A percentile compares a stretch with the other conserved stretches of the same genome.
phyloP scores from a whole-genome alignment of 768 basidiomycete genomes.

The Trametes sanguinea region DNA sequence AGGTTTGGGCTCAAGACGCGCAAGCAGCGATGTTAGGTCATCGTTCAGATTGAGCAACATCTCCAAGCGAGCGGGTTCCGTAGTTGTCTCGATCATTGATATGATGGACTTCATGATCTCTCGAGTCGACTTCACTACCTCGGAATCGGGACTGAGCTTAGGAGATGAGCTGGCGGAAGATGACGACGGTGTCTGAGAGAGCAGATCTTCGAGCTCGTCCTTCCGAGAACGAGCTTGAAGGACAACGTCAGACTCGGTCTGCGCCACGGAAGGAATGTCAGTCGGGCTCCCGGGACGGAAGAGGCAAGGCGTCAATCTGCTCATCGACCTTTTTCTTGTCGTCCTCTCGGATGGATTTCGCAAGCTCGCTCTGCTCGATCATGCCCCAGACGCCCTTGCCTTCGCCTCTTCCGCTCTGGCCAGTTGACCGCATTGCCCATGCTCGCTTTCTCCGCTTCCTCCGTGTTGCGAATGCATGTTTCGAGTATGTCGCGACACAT shows the following conservation, averaged over 20 bases:
- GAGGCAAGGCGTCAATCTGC: slow-evolving; percentile 22
- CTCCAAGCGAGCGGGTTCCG: slow-evolving; percentile 62
- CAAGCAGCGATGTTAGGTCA: slow-evolving; percentile 57
- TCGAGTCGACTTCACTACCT: slow-evolving; percentile 51
- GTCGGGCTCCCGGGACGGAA: slow-evolving; percentile 21
- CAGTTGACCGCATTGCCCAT: slow-evolving; percentile 27
- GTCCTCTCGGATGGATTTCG: slow-evolving; percentile 61
- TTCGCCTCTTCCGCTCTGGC: slow-evolving; percentile 50
- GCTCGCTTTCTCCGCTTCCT: slow-evolving; percentile 63
- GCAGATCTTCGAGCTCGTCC: slow-evolving; percentile 31
- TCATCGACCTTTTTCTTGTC: slow-evolving; percentile 57
- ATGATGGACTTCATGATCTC: slow-evolving; percentile 55
- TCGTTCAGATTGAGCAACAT: slow-evolving; percentile 76
- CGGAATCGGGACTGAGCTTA: slow-evolving; percentile 30
- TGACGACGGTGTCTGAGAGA: slow-evolving; percentile 27
- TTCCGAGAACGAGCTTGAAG: slow-evolving; percentile 44
- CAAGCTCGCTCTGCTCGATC: slow-evolving; percentile 85
- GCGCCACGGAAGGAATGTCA: slow-evolving; percentile 28
- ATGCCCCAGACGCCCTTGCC: slow-evolving; percentile 79
- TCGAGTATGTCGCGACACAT: slow-evolving; percentile 90
- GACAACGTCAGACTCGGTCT: slow-evolving; percentile 47
- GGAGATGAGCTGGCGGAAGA: slow-evolving; percentile 22
- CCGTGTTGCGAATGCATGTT: slow-evolving; percentile 91
- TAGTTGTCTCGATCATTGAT: slow-evolving; percentile 53
- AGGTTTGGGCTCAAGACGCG: slow-evolving; percentile 32